Percentiles rank a stretch among this genome's conserved stretches.
phyloP scores from a whole-genome alignment of 257 asterid genomes.

The Oldenlandia corymbosa region DNA sequence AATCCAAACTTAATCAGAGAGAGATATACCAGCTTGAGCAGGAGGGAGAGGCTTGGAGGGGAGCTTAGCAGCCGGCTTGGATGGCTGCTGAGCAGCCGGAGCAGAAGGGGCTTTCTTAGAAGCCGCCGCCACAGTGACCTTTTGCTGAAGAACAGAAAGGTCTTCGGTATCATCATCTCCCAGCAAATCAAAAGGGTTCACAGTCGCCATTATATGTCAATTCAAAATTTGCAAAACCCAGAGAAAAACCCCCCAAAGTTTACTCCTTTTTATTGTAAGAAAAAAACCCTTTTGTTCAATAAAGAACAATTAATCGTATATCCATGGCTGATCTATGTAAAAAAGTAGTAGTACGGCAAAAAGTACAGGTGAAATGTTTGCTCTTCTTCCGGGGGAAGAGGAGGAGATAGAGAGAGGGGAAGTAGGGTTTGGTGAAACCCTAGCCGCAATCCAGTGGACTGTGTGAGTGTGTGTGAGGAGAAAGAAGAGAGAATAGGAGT shows the following conservation, averaged over 20 bases:
- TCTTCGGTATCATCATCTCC: constrained; percentile 69
- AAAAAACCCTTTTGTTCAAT: not conserved
- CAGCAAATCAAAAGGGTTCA: constrained; percentile 84
- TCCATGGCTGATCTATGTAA: constrained; percentile 26
- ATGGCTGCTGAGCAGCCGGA: constrained; percentile 26
- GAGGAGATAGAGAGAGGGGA: not conserved
- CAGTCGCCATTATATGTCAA: constrained; percentile 73
- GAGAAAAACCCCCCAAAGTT: constrained; percentile 3
- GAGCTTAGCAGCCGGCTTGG: constrained; percentile 51
- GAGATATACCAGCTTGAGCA: constrained; percentile 55
- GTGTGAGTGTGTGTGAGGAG: not conserved
- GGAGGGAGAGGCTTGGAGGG: constrained; percentile 80
- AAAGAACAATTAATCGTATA: constrained; percentile 16
- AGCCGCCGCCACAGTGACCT: constrained; percentile 39
- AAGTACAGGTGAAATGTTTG: not conserved
- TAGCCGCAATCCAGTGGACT: constrained; percentile 57
- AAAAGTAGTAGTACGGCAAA: not conserved
- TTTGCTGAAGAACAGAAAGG: constrained; percentile 60
- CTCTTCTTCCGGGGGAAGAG: not conserved
- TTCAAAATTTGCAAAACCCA: constrained; percentile 21
- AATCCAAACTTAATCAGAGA: not conserved
- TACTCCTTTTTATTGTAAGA: not conserved
- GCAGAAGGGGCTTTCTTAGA: constrained; percentile 46
- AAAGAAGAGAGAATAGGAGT: constrained; percentile 9
- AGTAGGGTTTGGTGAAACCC: constrained; percentile 55